Evolutionary conservation across 495 filamentous ascomycete species (phyloP), one percentile per base, ranked within the genome.

Genomic region (Neurospora tetraspora): DNA sequence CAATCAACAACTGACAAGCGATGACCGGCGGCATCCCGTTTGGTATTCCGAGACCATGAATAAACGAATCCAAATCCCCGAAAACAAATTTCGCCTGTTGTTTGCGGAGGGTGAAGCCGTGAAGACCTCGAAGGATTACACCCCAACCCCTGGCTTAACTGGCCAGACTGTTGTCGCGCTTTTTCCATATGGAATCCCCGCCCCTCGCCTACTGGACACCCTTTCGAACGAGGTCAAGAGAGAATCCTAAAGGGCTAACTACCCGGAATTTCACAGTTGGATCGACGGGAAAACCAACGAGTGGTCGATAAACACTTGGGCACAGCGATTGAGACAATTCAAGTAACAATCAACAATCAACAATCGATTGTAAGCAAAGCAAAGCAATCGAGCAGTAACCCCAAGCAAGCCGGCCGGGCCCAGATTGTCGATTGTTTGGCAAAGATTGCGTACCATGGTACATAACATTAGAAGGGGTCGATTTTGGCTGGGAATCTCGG

Each of bases 31-130:
- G 43, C 8, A 20, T 20, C n/a, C 43, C n/a, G n/a, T 47, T 20
- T 47, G 43, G 43, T 11, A 47, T 23, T 0, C 43, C 9, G n/a
- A 20, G 43, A 5, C 43, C 4, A 47, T 47, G 43, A 47, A 47
- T 5, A 23, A 11, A 23, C 43, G 43, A 5, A 5, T 11, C 0
- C 0, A 11, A 47, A 47, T 47, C 0, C 43, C 43, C 43, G 4
- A 20, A 23, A 0, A 0, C 0, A 23, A 23, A 10, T 47, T 47
- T 5, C 43, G 43, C 0, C n/a, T 47, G n/a, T 0, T 47, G 0
- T 47, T 47, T 47, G n/a, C 18, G 0, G 43, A 45, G 43, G 42
- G 18, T 6, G 8, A 20, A 3, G 18, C 38, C n/a, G n/a, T n/a
- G n/a, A n/a, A n/a, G n/a, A n/a, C n/a, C n/a, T n/a, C n/a, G n/a